A percentile compares a stretch with the other conserved stretches of the same genome.
Evolutionary conservation across 768 basidiomycete species (phyloP).

Genomic region (Strobilomyces dryophilus): DNA sequence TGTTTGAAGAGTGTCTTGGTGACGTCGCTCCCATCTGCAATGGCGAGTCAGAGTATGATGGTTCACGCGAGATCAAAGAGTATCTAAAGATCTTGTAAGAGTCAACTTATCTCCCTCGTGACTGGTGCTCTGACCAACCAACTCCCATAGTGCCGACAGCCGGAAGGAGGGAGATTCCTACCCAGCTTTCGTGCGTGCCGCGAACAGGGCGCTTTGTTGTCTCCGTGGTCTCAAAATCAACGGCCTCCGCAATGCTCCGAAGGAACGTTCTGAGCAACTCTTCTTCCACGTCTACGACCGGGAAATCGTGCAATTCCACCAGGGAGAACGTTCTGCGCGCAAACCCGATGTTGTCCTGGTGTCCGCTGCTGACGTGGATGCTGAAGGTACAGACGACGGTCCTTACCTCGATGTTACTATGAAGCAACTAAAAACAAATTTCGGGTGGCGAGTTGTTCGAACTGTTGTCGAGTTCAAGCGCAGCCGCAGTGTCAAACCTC

Average conservation of each 20-base stretch:
- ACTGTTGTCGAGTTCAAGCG: neutral
- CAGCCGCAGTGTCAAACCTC: neutral
- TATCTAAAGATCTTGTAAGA: too few relatives aligned
- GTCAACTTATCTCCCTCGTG: too few relatives aligned
- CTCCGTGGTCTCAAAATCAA: neutral
- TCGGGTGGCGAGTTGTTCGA: neutral
- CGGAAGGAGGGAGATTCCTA: neutral
- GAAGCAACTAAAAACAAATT: neutral
- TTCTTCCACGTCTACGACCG: neutral
- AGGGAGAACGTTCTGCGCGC: neutral
- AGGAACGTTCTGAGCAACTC: neutral
- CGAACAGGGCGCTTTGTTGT: neutral
- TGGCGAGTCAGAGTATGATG: neutral
- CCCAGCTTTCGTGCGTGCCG: neutral
- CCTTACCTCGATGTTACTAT: neutral
- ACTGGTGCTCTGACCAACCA: too few relatives aligned
- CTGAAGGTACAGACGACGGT: neutral
- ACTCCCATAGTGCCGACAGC: too few relatives aligned
- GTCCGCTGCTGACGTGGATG: neutral
- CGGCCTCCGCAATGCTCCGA: neutral
- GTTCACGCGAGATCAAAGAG: neutral
- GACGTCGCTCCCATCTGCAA: neutral
- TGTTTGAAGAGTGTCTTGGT: neutral
- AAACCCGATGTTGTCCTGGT: neutral
- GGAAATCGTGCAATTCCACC: neutral